Evolutionary conservation across 2,329 filamentous ascomycete genomes (phyloP).

Genomic region (Cytospora schulzeri): DNA sequence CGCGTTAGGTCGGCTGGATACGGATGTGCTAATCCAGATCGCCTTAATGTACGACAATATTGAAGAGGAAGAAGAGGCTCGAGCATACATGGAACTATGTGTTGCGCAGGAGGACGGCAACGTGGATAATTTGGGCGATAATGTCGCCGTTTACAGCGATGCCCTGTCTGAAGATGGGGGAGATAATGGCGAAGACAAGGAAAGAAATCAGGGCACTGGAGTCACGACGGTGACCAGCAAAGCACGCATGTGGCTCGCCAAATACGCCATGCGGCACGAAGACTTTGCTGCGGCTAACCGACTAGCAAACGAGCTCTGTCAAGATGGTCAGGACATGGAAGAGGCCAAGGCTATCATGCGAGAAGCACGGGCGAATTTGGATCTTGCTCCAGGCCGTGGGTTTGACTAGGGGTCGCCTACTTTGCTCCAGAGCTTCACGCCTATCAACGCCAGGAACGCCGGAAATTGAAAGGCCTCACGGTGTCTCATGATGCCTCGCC

Average conservation of each 20-base stretch:
- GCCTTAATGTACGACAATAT: conserved; percentile 85
- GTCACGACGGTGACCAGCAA: conserved; percentile 91
- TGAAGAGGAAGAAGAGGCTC: conserved; percentile 76
- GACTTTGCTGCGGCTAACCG: conserved; percentile 78
- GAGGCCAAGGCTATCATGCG: conserved; percentile 92
- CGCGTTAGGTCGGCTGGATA: conserved; percentile 70
- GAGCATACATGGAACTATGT: conserved; percentile 94
- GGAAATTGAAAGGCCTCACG: background rate
- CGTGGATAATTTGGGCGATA: conserved; percentile 47
- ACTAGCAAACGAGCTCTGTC: conserved; percentile 86
- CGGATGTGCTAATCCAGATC: conserved; percentile 88
- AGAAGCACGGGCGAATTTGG: conserved; percentile 79
- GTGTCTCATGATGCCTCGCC: too few species aligned
- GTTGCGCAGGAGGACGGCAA: conserved; percentile 81
- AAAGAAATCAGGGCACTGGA: conserved; percentile 64
- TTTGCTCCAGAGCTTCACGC: background rate
- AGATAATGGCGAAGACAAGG: conserved; percentile 42
- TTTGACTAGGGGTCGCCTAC: conserved; percentile 22
- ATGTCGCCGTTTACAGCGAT: conserved; percentile 53
- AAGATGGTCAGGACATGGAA: conserved; percentile 95
- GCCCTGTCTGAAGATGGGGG: conserved; percentile 40
- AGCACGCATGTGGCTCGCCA: conserved; percentile 90
- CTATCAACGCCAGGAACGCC: background rate
- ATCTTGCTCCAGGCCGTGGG: conserved; percentile 39
- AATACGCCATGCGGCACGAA: conserved; percentile 72